phyloP scores from a whole-genome alignment of 495 filamentous ascomycete genomes.

The Hypoxylon trugodes region DNA sequence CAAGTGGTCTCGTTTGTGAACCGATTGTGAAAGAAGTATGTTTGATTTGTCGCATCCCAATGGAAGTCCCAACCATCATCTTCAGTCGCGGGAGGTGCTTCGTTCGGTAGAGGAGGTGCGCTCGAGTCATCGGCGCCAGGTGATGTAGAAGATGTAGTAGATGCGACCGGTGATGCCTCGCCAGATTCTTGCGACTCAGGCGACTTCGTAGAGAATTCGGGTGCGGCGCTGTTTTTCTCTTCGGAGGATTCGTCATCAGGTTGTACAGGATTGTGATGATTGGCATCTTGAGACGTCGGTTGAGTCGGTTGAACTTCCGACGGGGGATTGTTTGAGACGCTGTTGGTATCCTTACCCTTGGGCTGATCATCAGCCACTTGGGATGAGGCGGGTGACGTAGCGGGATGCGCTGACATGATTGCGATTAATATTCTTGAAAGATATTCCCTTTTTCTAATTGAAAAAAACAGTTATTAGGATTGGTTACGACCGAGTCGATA shows the following conservation, averaged over 20 bases:
- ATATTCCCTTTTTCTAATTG: constrained; percentile 19
- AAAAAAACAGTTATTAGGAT: constrained; percentile 32
- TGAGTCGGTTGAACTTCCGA: constrained; percentile 15
- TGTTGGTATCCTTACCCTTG: constrained; percentile 29
- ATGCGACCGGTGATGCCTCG: constrained; percentile 40
- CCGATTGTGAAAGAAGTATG: constrained; percentile 92
- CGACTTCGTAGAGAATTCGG: constrained; percentile 14
- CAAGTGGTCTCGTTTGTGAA: constrained; percentile 80
- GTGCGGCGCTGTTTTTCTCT: background rate
- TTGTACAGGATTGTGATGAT: constrained; percentile 17
- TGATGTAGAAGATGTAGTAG: background rate
- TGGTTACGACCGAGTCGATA: constrained; percentile 33
- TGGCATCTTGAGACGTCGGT: constrained; percentile 32
- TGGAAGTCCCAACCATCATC: constrained; percentile 91
- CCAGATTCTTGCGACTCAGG: constrained; percentile 34
- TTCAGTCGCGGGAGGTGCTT: constrained; percentile 48
- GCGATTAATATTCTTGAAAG: constrained; percentile 1
- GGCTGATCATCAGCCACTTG: constrained; percentile 38
- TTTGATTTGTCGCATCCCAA: constrained; percentile 75
- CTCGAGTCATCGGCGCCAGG: constrained; percentile 32
- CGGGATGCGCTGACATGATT: constrained; percentile 35
- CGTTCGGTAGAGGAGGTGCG: constrained; percentile 50
- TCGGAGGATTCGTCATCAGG: constrained; percentile 9
- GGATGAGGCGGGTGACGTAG: constrained; percentile 31
- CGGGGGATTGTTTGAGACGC: constrained; percentile 20